Conservation (phyloP, 495 filamentous ascomycete genomes). For the Hypoxylon crocopeplum region DNA sequence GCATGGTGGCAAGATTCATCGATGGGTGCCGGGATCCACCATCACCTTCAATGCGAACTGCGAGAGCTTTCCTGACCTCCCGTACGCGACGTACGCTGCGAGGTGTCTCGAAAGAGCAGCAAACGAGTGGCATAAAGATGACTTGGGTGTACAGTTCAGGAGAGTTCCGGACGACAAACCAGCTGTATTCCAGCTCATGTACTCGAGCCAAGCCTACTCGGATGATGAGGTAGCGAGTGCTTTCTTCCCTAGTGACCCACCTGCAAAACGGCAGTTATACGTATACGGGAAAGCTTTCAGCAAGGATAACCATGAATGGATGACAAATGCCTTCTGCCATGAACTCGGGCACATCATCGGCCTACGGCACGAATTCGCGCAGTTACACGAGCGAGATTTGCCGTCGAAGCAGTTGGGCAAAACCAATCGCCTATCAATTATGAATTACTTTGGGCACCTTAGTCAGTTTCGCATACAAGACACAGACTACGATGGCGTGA, state of each 20-base stretch:
- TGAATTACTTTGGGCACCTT: neutral
- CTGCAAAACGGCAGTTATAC: neutral
- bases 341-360: slow-evolving; percentile 6
- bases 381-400: neutral
- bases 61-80: neutral
- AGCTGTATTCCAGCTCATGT: slow-evolving; percentile 9
- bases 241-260: neutral
- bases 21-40: neutral
- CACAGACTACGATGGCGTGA: neutral
- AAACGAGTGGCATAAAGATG: neutral
- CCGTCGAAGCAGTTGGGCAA: neutral
- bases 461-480: neutral
- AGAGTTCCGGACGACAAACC: neutral
- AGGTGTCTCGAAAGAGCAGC: neutral
- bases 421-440: neutral
- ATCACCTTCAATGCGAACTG: slow-evolving; percentile 2
- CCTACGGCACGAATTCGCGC: slow-evolving; percentile 5
- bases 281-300: neutral
- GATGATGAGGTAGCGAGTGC: too few relatives aligned
- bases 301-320: neutral
- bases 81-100: neutral
- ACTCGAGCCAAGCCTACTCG: neutral
- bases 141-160: neutral
- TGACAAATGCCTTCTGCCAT: slow-evolving; percentile 1
- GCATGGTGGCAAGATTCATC: neutral